Base-by-base conservation (phyloP, 139 green algal species). In the Picochlorum sp. region DNA sequence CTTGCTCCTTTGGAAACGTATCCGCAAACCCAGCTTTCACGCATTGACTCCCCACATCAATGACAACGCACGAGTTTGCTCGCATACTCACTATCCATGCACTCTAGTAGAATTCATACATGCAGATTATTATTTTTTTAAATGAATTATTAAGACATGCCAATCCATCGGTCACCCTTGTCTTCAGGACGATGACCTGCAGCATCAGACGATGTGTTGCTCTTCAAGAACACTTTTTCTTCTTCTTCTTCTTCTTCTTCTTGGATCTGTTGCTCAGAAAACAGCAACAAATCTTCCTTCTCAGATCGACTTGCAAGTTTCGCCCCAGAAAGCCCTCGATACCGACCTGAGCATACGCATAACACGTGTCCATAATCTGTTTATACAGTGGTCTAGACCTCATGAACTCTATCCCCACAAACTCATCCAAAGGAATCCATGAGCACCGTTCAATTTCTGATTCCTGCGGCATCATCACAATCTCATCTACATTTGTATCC, bases 341-440 rank as follows among this genome's bases (percentile, higher is more conserved):
- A 73, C 10, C 6, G 47, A n/a, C 65, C 14, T 78, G 30, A 4
- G 60, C 65, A 28, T 61, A 78, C 11, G 37, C 49, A 24, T 38
- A 18, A 58, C 66, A 73, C 10, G 37, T 38, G 7, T 50, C 30
- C 23, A 66, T 59, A 15, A 79, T 72, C 37, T 63, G 49, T 9
- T 23, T 18, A 9, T 49, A 66, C 30, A 66, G 60, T 44, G 60
- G 60, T 13, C 60, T 59, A 2, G 28, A 55, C 15, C 49, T 10
- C 6, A 38, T 61, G 45, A 75, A 78, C 45, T 65, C 57, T 11
- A 75, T 56, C n/a, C 32, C 24, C 10, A 59, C 65, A 49, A 85
- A 90, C 24, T 88, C 80, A 1, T 77, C 54, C 1, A 92, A 41
- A 0, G 76, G 65, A 79, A 91, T 81, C 86, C 86, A 92, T 20